Conservation (phyloP, 2,329 filamentous ascomycete species). For the Neurospora crassa region DNA sequence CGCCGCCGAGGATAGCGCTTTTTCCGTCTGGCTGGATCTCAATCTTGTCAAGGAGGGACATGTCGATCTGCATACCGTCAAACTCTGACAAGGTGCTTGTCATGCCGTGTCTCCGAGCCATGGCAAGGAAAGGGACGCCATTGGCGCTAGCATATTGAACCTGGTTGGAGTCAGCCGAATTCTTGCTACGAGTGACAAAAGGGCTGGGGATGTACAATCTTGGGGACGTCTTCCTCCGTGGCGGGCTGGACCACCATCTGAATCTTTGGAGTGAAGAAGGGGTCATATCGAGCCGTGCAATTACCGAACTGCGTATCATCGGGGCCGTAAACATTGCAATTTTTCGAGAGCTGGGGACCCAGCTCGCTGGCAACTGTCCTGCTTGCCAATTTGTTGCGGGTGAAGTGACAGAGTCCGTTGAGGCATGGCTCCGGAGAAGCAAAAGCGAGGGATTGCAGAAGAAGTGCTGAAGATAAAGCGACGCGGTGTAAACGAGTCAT, state of each 20-base stretch:
- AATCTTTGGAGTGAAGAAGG: background rate
- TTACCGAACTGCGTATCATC: background rate
- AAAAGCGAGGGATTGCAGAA: background rate
- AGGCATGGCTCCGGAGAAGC: background rate
- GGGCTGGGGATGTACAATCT: background rate
- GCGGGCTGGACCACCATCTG: background rate
- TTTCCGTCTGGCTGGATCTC: constrained; percentile 31
- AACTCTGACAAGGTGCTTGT: constrained; percentile 39
- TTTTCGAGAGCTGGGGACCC: background rate
- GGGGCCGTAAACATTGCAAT: background rate
- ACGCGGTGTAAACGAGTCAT: background rate
- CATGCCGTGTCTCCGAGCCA: constrained; percentile 42
- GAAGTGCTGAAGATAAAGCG: background rate
- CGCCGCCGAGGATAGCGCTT: constrained; percentile 39
- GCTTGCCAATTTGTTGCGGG: background rate
- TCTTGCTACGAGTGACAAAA: background rate
- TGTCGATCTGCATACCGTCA: constrained; percentile 40
- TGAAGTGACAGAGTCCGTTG: background rate
- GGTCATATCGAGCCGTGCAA: background rate
- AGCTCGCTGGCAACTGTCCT: background rate
- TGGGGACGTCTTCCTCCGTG: background rate
- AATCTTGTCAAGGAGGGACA: constrained; percentile 34
- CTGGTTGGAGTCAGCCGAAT: background rate
- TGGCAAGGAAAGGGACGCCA: constrained; percentile 40
- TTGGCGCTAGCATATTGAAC: constrained; percentile 34